These are phyloP conservation scores for Paramecium sexaurelia DNA, from an alignment of 73 alveolate genomes.

Conservation along the genomic window DNA sequence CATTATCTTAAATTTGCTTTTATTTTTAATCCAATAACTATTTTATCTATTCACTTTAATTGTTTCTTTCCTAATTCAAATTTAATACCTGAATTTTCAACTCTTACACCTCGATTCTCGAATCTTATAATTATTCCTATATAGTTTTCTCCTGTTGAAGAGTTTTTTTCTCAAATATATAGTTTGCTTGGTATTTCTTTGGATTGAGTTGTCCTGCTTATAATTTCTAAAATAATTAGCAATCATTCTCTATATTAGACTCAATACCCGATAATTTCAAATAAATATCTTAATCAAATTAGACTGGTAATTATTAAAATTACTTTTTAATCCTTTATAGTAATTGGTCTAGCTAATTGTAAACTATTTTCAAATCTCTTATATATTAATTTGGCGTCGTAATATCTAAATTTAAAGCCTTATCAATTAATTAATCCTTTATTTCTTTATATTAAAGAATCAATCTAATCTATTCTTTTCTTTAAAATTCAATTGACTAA, in stretches of 20 bases:
- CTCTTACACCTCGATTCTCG: too few species aligned
- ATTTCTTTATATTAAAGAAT: background rate
- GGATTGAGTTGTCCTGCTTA: background rate
- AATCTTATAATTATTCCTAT: too few species aligned
- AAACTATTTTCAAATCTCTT: background rate
- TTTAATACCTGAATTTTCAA: too few species aligned
- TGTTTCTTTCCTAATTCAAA: too few species aligned
- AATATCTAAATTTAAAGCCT: background rate
- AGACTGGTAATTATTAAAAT: background rate
- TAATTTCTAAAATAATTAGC: background rate
- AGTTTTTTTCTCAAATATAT: too few species aligned
- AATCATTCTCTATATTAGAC: background rate
- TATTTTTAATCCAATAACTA: too few species aligned
- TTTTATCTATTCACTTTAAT: too few species aligned
- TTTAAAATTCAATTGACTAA: too few species aligned
- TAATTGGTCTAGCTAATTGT: background rate
- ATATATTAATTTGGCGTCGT: background rate
- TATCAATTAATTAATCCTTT: background rate
- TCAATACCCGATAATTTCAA: background rate
- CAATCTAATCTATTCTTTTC: too few species aligned
- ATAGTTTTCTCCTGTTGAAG: too few species aligned
- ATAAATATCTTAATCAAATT: background rate
- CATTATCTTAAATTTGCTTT: too few species aligned
- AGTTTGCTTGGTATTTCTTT: too few species aligned
- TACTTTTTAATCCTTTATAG: background rate